phyloP scores from a whole-genome alignment of 768 basidiomycete genomes.

The Hericium alpestre region DNA sequence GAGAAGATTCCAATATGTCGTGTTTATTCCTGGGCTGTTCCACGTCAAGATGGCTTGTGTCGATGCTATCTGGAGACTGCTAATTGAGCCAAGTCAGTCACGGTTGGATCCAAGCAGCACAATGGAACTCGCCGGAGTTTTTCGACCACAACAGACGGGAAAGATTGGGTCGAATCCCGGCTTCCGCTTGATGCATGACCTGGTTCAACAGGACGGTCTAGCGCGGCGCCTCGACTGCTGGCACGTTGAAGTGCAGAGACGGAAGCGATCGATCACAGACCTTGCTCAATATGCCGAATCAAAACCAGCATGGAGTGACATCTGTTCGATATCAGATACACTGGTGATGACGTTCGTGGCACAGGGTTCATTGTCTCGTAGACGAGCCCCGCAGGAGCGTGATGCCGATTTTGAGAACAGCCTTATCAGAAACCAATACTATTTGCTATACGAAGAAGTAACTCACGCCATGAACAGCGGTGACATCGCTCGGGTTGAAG shows the following conservation, averaged over 20 bases:
- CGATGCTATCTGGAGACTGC: constrained; percentile 4
- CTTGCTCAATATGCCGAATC: constrained; percentile 22
- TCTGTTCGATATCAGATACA: constrained; percentile 17
- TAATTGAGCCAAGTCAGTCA: constrained; percentile 3
- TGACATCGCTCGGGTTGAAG: not conserved
- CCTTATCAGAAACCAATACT: constrained; percentile 19
- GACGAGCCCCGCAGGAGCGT: constrained; percentile 2
- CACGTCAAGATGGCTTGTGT: constrained; percentile 23
- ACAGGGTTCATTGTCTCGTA: constrained; percentile 1
- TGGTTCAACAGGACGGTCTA: constrained; percentile 16
- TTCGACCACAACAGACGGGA: constrained; percentile 20
- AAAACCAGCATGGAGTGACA: constrained; percentile 19
- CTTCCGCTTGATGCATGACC: constrained; percentile 22
- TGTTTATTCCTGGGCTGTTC: constrained; percentile 19
- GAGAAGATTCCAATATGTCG: not conserved
- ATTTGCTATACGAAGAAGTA: constrained; percentile 30
- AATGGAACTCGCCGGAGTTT: constrained; percentile 6
- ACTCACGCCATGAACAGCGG: constrained; percentile 18
- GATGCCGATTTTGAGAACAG: constrained; percentile 27
- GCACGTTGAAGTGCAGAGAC: constrained; percentile 14
- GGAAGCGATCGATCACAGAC: not conserved
- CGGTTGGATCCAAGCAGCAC: constrained; percentile 9
- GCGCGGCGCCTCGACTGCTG: constrained; percentile 17
- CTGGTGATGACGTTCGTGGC: constrained; percentile 17
- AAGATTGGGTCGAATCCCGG: constrained; percentile 16